These are phyloP conservation scores for Penicillium sp. DNA, from an alignment of 2,329 filamentous ascomycete genomes.

Conservation along the genomic window DNA sequence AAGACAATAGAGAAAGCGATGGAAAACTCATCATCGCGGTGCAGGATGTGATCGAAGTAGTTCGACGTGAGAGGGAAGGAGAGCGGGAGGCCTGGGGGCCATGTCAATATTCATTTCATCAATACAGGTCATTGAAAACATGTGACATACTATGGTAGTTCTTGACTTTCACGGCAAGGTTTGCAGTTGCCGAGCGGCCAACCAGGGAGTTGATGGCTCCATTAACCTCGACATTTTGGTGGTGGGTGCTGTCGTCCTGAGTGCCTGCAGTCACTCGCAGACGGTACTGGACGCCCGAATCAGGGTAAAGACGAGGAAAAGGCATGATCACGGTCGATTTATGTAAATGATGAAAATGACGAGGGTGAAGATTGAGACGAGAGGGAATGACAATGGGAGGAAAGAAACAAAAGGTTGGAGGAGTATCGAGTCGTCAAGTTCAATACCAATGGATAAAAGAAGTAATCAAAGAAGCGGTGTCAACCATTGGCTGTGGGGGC, in stretches of 20 bases:
- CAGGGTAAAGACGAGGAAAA: not conserved
- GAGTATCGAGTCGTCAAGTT: no score
- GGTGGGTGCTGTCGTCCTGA: slow-evolving; percentile 70
- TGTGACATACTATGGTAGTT: slow-evolving; percentile 50
- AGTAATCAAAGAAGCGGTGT: no score
- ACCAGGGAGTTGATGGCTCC: slow-evolving; percentile 62
- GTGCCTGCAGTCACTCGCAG: slow-evolving; percentile 80
- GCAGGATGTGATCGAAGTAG: slow-evolving; percentile 74
- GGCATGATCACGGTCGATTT: not conserved
- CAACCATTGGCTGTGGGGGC: no score
- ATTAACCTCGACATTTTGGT: slow-evolving; percentile 76
- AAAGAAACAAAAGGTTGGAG: not conserved
- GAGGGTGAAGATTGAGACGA: not conserved
- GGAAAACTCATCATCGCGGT: slow-evolving; percentile 78
- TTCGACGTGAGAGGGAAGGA: slow-evolving; percentile 67
- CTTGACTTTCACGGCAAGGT: slow-evolving; percentile 73
- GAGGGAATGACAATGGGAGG: not conserved
- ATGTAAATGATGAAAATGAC: not conserved
- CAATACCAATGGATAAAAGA: no score
- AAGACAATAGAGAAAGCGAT: slow-evolving; percentile 77
- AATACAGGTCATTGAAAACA: not conserved
- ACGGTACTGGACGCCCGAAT: slow-evolving; percentile 54
- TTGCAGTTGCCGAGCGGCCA: slow-evolving; percentile 63
- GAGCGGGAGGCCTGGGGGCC: not conserved
- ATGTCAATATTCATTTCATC: not conserved